Percentiles rank a stretch among this genome's conserved stretches.
Conservation (phyloP, 257 asterid genomes). For the Solanum microdontum region DNA sequence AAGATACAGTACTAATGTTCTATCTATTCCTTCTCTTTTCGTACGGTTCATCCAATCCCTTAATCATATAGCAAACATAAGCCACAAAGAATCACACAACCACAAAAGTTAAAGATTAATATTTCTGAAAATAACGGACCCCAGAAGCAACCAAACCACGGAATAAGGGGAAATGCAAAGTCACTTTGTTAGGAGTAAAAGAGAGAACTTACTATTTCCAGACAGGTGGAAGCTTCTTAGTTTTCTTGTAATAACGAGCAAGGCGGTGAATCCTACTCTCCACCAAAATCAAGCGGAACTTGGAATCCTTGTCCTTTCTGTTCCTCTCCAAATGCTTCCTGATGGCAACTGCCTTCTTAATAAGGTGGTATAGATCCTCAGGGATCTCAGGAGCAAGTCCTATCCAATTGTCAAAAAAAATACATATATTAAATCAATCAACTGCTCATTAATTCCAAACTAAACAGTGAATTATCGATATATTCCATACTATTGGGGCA, state of each 20-base stretch:
- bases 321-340: constrained; percentile 82
- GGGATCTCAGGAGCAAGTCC: constrained; percentile 92
- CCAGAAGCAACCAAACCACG: background rate
- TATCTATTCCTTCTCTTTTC: background rate
- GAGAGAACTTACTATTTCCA: constrained; percentile 39
- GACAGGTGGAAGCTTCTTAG: constrained; percentile 38
- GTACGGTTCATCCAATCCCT: background rate
- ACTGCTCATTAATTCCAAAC: background rate
- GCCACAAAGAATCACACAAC: background rate
- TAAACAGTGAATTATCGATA: background rate
- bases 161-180: background rate
- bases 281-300: constrained; percentile 72
- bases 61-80: background rate
- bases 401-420: background rate
- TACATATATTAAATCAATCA: background rate
- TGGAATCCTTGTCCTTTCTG: constrained; percentile 83
- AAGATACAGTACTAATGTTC: background rate
- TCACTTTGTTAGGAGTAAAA: background rate
- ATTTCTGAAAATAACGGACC: background rate
- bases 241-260: constrained; percentile 85
- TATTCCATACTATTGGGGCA: background rate
- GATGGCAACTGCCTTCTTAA: constrained; percentile 21
- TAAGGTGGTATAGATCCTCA: constrained; percentile 61
- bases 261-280: constrained; percentile 29
- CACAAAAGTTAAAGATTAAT: background rate